phyloP scores from a whole-genome alignment of 139 green algal species.

The Coelastrella sp. region DNA sequence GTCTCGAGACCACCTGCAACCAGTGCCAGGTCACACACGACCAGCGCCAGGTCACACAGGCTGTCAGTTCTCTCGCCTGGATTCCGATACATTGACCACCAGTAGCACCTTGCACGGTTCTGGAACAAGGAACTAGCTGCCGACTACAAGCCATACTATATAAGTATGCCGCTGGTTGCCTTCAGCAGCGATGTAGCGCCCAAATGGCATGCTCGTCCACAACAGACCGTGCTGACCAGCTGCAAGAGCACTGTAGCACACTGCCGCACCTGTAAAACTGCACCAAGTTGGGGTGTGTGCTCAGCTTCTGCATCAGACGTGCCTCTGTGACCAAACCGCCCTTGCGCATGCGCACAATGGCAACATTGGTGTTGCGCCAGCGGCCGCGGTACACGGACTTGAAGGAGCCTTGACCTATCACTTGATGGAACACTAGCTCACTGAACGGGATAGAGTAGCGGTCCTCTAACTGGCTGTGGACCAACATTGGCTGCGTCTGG shows the following conservation, averaged over 20 bases:
- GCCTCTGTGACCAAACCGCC: constrained; percentile 67
- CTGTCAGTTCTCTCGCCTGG: too few relatives aligned
- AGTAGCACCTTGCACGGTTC: too few relatives aligned
- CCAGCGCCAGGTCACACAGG: too few relatives aligned
- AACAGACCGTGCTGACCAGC: too few relatives aligned
- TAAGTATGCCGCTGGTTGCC: too few relatives aligned
- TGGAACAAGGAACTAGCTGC: too few relatives aligned
- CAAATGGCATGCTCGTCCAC: too few relatives aligned
- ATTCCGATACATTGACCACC: too few relatives aligned
- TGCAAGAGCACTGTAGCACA: too few relatives aligned
- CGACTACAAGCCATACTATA: too few relatives aligned
- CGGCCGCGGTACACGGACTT: constrained; percentile 65
- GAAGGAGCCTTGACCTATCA: constrained; percentile 62
- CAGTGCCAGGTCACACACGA: too few relatives aligned
- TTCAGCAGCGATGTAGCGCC: too few relatives aligned
- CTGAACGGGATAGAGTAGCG: constrained; percentile 34
- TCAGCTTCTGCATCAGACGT: constrained; percentile 64
- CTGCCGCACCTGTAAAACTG: constrained; percentile 60
- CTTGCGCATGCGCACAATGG: constrained; percentile 67
- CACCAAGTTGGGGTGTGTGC: constrained; percentile 67
- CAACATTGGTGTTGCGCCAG: constrained; percentile 64
- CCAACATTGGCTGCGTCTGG: not conserved
- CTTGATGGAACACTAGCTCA: constrained; percentile 56
- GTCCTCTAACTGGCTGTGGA: not conserved
- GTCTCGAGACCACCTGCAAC: constrained; percentile 64